Evolutionary conservation across 768 basidiomycete species (phyloP).

Genomic region (Hygrophorus pudorinus): DNA sequence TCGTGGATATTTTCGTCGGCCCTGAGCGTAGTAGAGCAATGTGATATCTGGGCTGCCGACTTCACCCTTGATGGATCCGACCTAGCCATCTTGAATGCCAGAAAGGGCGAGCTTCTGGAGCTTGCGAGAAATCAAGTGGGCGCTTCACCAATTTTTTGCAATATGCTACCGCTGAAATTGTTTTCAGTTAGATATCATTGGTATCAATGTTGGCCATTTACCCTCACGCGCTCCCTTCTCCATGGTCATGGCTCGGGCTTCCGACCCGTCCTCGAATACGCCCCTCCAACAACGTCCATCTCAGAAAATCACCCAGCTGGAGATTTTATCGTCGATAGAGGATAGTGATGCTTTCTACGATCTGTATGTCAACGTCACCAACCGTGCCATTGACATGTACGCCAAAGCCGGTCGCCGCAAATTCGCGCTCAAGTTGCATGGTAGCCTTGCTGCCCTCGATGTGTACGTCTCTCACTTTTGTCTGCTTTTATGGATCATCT

Average conservation of each 20-base stretch:
- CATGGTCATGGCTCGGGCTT: slow-evolving; percentile 25
- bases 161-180: slow-evolving; percentile 1
- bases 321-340: slow-evolving; percentile 48
- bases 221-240: slow-evolving; percentile 69
- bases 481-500: not conserved
- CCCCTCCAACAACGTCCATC: slow-evolving; percentile 14
- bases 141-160: slow-evolving; percentile 5
- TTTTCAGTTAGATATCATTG: slow-evolving; percentile 74
- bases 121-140: slow-evolving; percentile 80
- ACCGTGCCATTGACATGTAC: slow-evolving; percentile 79
- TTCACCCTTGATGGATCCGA: slow-evolving; percentile 37
- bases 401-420: slow-evolving; percentile 76
- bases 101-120: slow-evolving; percentile 83
- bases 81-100: slow-evolving; percentile 51
- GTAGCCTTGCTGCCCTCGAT: slow-evolving; percentile 81
- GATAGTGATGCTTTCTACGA: slow-evolving; percentile 61
- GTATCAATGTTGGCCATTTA: slow-evolving; percentile 62
- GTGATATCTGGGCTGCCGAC: slow-evolving; percentile 57
- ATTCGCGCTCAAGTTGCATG: slow-evolving; percentile 79
- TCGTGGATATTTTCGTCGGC: slow-evolving; percentile 92
- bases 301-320: slow-evolving; percentile 43
- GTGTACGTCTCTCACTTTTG: slow-evolving; percentile 45
- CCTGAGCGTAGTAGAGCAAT: slow-evolving; percentile 72
- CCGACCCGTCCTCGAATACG: slow-evolving; percentile 13
- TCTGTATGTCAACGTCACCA: slow-evolving; percentile 64